Evolutionary conservation across 345 rosid species (phyloP), one percentile per base, ranked within the genome.

Genomic region (Combretum micranthum): DNA sequence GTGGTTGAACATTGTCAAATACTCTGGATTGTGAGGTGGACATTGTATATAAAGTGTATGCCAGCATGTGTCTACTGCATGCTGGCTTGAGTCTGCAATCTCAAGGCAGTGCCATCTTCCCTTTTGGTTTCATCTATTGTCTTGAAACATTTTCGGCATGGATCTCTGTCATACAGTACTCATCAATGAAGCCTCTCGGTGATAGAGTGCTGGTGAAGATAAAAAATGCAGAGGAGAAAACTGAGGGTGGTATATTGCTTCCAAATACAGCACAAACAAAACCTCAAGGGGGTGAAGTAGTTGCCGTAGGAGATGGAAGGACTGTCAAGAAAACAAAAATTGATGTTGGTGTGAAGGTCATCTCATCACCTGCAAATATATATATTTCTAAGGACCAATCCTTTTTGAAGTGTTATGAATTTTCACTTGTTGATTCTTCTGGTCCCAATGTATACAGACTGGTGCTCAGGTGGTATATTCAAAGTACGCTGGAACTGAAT

Each of bases 281-380:
- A 66, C 90, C 97, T 56, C 96, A 93, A 65, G 85, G 80, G 32
- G 99, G 99, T 55, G 97, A 90, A 66, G 97, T 93, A 7, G 83
- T 93, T 42, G 97, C 90, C 47, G 81, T 85, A 25, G 99, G 99
- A 19, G 88, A 90, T 73, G 97, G 99, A 20, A 87, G 72, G 77
- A 60, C 88, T 4, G 47, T 82, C 56, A 94, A 96, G 64, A 77
- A 83, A 50, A 65, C 58, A 49, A 87, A 82, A 59, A 9, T 89
- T 59, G 85, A 79, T 5, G 55, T 79, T 20, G 59, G 65, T 25
- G 73, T 93, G 55, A 78, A 82, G 83, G 96, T 85, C 62, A 56
- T 57, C 42, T 14, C 11, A 8, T 22, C 57, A 17, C 37, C 13
- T 16, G 32, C 10, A 32, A 5, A 5, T 32, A 32, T 32, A 32